These are phyloP conservation scores for Dillenia suffruticosa DNA, from an alignment of 164 flowering plant genomes.

Conservation along the genomic window DNA sequence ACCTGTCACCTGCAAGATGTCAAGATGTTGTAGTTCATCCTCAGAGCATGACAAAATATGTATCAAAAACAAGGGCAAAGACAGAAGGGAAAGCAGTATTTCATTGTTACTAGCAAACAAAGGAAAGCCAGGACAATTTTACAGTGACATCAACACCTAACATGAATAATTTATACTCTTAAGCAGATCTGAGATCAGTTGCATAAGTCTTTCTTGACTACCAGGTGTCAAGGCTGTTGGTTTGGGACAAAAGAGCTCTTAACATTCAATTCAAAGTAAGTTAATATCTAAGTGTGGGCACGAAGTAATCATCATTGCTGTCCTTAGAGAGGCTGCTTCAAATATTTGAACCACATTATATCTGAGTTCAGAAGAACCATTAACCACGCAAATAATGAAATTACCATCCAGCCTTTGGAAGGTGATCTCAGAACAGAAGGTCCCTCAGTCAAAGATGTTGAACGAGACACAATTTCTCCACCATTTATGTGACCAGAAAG, in stretches of 20 bases:
- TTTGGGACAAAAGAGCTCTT: too few species aligned
- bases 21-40: neutral
- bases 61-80: neutral
- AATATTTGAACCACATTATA: neutral
- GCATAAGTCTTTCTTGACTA: too few species aligned
- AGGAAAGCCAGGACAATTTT: too few species aligned
- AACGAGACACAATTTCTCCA: conserved; percentile 27
- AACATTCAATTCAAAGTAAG: too few species aligned
- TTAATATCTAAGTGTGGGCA: too few species aligned
- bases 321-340: neutral
- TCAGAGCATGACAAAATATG: neutral
- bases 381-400: neutral
- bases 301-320: too few species aligned
- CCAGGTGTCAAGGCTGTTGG: too few species aligned
- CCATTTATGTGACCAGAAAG: conserved; percentile 22
- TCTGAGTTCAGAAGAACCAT: neutral
- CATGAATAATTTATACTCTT: too few species aligned
- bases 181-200: too few species aligned
- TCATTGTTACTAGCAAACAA: too few species aligned
- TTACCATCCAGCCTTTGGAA: conserved; percentile 56
- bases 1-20: conserved; percentile 26
- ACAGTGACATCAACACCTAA: too few species aligned
- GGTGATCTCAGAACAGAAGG: conserved; percentile 42
- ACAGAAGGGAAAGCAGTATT: neutral
- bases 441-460: conserved; percentile 43